Evolutionary conservation across 2,329 filamentous ascomycete genomes (phyloP).

Genomic region (Botrytis galanthina): DNA sequence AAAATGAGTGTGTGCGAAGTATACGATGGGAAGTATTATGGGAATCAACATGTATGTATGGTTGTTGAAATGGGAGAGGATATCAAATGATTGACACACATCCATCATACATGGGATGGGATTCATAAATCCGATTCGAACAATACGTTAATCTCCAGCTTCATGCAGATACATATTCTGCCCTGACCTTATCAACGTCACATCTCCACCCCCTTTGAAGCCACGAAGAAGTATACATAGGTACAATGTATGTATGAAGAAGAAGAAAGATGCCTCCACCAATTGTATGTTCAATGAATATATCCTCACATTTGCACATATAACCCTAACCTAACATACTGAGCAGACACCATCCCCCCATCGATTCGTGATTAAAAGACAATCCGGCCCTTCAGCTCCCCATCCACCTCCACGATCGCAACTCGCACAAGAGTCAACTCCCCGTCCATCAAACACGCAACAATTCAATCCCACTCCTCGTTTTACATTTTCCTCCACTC

Average conservation of each 20-base stretch:
- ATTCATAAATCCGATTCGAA: background rate
- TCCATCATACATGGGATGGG: background rate
- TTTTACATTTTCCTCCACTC: slow-evolving; percentile 37
- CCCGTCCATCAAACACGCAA: slow-evolving; percentile 28
- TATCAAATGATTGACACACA: background rate
- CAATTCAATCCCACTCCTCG: slow-evolving; percentile 40
- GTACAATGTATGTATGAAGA: background rate
- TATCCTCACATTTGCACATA: background rate
- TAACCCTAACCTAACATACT: slow-evolving; percentile 20
- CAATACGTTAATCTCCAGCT: background rate
- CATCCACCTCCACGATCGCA: slow-evolving; percentile 26
- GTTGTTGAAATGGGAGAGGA: background rate
- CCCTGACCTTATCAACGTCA: background rate
- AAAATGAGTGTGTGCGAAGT: background rate
- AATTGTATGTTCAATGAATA: slow-evolving; percentile 30
- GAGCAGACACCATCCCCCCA: slow-evolving; percentile 41
- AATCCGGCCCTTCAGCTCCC: slow-evolving; percentile 15
- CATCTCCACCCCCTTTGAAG: background rate
- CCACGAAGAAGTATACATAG: slow-evolving; percentile 1
- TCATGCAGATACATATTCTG: background rate
- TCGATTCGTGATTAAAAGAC: slow-evolving; percentile 39
- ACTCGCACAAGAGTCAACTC: slow-evolving; percentile 30
- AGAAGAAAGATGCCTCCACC: slow-evolving; percentile 36
- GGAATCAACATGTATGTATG: background rate
- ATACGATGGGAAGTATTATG: background rate